Conservation (phyloP, 805 yeast genomes). For the Brettanomyces anomalus region DNA sequence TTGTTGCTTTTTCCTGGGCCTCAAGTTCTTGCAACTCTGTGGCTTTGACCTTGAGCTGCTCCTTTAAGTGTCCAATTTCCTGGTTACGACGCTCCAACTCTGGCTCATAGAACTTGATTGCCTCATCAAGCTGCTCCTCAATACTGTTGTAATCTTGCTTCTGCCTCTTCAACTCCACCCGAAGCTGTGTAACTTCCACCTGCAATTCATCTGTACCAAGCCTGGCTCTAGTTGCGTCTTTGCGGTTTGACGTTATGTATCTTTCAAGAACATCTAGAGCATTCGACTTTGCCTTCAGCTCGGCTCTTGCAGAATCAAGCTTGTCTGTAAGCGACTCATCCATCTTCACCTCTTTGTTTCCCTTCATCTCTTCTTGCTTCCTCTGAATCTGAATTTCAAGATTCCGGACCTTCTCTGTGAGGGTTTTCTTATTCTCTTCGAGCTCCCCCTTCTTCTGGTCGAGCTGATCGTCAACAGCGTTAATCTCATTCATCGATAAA, state of each 20-base stretch:
- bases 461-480: not conserved
- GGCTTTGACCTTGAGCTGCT: not conserved
- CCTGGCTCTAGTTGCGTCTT: constrained; percentile 5
- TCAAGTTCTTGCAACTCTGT: not conserved
- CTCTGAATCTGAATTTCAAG: too few species aligned
- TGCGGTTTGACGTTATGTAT: constrained; percentile 8
- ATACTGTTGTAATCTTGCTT: not conserved
- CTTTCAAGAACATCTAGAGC: constrained; percentile 10
- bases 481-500: not conserved
- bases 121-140: not conserved
- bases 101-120: not conserved
- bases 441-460: constrained; percentile 1
- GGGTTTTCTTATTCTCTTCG: not conserved
- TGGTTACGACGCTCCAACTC: not conserved
- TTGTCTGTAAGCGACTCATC: not conserved
- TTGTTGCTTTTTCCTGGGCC: not conserved
- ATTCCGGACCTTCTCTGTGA: not conserved
- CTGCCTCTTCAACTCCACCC: not conserved
- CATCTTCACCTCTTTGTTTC: not conserved
- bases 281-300: constrained; percentile 9
- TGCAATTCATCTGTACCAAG: constrained; percentile 3
- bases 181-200: constrained; percentile 4
- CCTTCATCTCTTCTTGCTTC: not conserved
- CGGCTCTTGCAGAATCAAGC: constrained; percentile 3
- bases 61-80: not conserved